Base-by-base conservation (phyloP, 2,329 filamentous ascomycete genomes). In the Fonsecaea erecta region DNA sequence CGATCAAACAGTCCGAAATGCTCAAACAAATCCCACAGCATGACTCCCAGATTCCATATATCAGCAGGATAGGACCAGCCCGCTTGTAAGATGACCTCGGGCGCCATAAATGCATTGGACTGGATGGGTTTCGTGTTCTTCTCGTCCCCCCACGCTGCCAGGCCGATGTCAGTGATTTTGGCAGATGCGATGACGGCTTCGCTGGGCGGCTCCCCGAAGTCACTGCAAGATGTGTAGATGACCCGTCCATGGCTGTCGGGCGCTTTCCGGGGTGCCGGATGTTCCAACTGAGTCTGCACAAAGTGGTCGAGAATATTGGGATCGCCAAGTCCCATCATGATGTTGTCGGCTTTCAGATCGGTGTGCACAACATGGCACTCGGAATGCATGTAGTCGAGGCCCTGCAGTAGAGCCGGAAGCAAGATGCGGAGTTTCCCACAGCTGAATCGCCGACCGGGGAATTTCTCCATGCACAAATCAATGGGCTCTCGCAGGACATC, bases 51-150 rank as follows among this genome's bases (percentile, higher is more conserved):
- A 68, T 79, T 80, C 78, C 77, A 80, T 60, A 80, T 78, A 72
- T 80, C 78, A 16, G 72, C 73, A 55, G 71, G 68, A 70, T 76
- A 78, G 61, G 72, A 71, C 77, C 75, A 81, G 53, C 75, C 74
- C 68, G 69, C 74, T 60, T 75, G 74, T 5, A 80, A 69, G 48
- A 80, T 75, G 30, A 80, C 77, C 70, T 80, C 78, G 62, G 77
- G 78, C 4, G 76, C 77, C 51, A 74, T 75, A 72, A 79, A 80
- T 57, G 75, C 70, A 58, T 78, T 75, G 63, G 77, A 76, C 75
- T 87, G 66, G 78, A 85, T 75, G 74, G 79, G 68, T 75, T 82
- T 72, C 77, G 85, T 70, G 71, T 78, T 73, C 71, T 75, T 70
- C 70, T 77, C 57, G 74, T 77, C 71, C 28, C 76, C 72, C 70